Conservation (phyloP, 208 protist species). For the Histomonas meleagridis region DNA sequence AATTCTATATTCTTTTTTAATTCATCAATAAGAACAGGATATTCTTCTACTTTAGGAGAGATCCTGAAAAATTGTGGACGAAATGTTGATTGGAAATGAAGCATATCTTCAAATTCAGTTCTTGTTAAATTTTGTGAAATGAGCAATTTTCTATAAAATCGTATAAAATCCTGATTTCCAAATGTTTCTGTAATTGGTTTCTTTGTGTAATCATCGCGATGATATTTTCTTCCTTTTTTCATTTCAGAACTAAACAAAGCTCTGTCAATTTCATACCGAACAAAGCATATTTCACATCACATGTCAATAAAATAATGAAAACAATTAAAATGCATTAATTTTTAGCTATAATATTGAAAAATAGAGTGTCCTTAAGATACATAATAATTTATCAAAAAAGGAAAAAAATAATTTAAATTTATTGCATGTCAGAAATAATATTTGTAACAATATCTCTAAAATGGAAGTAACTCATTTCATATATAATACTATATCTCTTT, state of each 20-base stretch:
- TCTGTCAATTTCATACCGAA: too few species aligned
- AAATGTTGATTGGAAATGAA: background rate
- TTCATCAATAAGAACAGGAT: background rate
- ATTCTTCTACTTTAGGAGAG: background rate
- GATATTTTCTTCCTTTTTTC: background rate
- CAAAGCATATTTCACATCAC: too few species aligned
- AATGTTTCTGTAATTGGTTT: background rate
- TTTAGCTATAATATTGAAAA: too few species aligned
- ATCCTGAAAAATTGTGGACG: background rate
- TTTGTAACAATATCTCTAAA: background rate
- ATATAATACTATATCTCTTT: background rate
- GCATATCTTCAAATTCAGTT: background rate
- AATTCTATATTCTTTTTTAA: background rate
- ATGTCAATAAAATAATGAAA: too few species aligned
- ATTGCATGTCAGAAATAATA: background rate
- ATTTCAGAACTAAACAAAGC: too few species aligned
- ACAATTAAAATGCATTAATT: too few species aligned
- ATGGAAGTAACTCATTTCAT: background rate
- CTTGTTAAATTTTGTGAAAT: background rate
- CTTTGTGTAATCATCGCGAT: background rate
- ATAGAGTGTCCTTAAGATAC: too few species aligned
- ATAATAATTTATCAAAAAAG: too few species aligned
- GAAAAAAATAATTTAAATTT: too few species aligned
- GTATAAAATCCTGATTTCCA: background rate
- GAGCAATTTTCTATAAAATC: background rate